Conservation (phyloP, 768 basidiomycete genomes). For the Rhodotorula sphaerocarpa region DNA sequence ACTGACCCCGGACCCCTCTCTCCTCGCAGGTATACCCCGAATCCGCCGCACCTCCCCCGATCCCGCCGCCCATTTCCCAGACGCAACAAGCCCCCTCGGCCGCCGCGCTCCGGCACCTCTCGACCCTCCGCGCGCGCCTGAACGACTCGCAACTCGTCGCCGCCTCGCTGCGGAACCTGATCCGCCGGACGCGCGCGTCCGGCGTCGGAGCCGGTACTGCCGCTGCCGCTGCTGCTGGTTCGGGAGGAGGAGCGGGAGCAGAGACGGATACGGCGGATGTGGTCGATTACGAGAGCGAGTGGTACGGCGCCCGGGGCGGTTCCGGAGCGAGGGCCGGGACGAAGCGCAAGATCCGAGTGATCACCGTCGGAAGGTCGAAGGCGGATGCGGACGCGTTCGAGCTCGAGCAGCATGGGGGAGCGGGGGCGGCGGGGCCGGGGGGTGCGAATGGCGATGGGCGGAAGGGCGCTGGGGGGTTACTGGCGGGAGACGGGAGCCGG, state of each 20-base stretch:
- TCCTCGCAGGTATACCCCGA: conserved; percentile 25
- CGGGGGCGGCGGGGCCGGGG: not conserved
- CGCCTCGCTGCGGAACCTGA: conserved; percentile 25
- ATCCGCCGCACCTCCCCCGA: conserved; percentile 22
- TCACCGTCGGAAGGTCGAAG: conserved; percentile 2
- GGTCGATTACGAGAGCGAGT: conserved; percentile 29
- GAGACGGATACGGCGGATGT: conserved; percentile 11
- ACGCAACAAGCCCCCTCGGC: conserved; percentile 22
- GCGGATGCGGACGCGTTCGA: not conserved
- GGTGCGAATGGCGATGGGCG: not conserved
- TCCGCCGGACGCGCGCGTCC: conserved; percentile 11
- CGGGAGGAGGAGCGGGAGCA: not conserved
- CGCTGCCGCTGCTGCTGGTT: not conserved
- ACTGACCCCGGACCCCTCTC: not conserved
- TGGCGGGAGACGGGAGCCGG: not conserved
- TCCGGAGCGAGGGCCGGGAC: not conserved
- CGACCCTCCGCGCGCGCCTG: conserved; percentile 27
- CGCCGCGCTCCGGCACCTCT: conserved; percentile 27
- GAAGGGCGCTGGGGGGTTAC: too few relatives aligned
- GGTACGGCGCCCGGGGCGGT: conserved; percentile 18
- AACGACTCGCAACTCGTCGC: conserved; percentile 34
- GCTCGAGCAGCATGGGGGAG: not conserved
- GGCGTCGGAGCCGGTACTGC: not conserved
- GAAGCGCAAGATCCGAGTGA: conserved; percentile 7
- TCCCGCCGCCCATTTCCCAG: conserved; percentile 17